phyloP scores from a whole-genome alignment of 306 rosid genomes.

The Pterocarpus santalinus region DNA sequence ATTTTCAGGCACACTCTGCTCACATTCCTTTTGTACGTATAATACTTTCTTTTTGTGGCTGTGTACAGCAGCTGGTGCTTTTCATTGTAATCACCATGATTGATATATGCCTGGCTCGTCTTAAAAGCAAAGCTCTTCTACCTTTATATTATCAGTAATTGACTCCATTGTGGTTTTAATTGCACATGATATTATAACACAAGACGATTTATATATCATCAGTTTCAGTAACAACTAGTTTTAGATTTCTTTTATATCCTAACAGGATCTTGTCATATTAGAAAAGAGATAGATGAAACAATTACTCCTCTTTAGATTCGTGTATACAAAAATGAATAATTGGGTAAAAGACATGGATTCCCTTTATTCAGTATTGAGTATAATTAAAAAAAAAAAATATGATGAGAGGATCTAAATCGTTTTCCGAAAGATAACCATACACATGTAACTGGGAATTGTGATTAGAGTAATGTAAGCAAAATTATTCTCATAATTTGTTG shows the following conservation, averaged over 20 bases:
- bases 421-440: too few relatives aligned
- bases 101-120: neutral
- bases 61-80: neutral
- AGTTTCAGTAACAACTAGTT: neutral
- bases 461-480: neutral
- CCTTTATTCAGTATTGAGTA: neutral
- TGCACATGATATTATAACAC: too few relatives aligned
- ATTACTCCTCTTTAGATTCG: neutral
- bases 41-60: neutral
- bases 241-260: too few relatives aligned
- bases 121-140: too few relatives aligned
- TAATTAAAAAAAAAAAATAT: too few relatives aligned
- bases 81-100: slow-evolving; percentile 6
- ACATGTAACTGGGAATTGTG: neutral
- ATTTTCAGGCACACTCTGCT: slow-evolving; percentile 14
- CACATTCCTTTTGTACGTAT: neutral
- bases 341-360: neutral
- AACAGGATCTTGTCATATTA: neutral
- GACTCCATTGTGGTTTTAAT: too few relatives aligned
- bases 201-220: too few relatives aligned
- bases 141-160: too few relatives aligned
- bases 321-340: neutral
- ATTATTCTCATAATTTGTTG: neutral
- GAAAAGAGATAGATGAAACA: neutral
- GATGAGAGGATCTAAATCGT: too few relatives aligned